Percentiles rank a stretch among this genome's conserved stretches.
These are phyloP conservation scores for Nemania sp. DNA, from an alignment of 2,329 filamentous ascomycete genomes.

Conservation along the genomic window DNA sequence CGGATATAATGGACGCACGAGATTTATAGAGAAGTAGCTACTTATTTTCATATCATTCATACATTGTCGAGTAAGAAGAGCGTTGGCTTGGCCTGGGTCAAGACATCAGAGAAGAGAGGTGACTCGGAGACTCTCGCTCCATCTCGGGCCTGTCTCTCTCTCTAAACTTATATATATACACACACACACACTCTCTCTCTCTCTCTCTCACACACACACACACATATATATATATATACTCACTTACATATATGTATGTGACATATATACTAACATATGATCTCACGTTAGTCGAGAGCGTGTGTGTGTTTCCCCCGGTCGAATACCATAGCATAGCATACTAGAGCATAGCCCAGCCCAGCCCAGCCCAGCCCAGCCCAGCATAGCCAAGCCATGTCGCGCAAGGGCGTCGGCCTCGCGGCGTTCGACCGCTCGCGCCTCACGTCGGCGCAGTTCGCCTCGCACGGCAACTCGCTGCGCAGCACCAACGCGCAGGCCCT, in stretches of 20 bases:
- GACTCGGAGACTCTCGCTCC: no score
- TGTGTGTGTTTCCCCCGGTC: no score
- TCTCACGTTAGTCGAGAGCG: no score
- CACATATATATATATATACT: background rate
- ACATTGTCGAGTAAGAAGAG: no score
- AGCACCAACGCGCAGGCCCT: conserved; percentile 83
- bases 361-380: no score
- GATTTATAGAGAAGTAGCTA: background rate
- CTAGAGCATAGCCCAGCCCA: no score
- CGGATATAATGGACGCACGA: background rate
- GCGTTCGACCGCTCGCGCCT: conserved; percentile 87
- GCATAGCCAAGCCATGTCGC: conserved; percentile 56
- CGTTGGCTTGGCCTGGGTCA: no score
- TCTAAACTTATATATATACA: background rate
- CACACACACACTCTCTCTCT: background rate
- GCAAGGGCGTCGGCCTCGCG: conserved; percentile 86
- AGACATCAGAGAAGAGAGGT: no score
- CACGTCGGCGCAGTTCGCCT: conserved; percentile 86
- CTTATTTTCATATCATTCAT: background rate
- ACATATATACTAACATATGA: background rate
- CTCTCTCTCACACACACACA: no score
- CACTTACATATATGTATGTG: background rate
- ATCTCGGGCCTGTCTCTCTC: background rate
- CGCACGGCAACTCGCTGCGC: conserved; percentile 86
- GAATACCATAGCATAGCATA: no score